Conservation (phyloP, 73 alveolate species). For the Symbiodinium pilosum region DNA sequence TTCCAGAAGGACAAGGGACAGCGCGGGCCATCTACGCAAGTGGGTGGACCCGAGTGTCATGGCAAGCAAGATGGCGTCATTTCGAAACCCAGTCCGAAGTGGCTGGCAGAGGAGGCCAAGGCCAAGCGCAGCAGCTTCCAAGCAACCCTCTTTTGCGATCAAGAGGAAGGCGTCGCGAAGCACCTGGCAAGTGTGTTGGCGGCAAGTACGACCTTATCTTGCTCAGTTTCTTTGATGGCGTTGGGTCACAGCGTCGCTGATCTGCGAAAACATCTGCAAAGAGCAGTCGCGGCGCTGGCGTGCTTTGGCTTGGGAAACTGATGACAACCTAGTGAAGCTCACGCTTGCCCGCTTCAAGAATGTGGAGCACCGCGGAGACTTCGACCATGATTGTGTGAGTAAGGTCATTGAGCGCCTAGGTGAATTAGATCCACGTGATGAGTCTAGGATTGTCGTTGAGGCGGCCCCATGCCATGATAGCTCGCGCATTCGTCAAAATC, state of each 20-base stretch:
- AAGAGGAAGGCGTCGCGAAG: no score
- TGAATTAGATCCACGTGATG: neutral
- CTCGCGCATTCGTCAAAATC: neutral
- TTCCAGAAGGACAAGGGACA: neutral
- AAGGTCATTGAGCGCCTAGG: neutral
- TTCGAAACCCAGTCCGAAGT: neutral
- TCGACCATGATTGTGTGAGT: neutral
- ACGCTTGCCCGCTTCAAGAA: neutral
- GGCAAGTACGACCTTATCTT: neutral
- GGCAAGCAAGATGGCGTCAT: neutral
- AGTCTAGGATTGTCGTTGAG: neutral
- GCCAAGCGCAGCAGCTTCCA: no score
- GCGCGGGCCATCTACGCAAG: neutral
- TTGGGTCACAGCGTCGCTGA: neutral
- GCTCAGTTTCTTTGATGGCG: neutral
- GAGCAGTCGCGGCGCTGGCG: neutral
- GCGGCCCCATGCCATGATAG: conserved; percentile 24
- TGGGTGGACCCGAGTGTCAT: neutral
- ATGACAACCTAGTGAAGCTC: neutral
- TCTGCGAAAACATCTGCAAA: neutral
- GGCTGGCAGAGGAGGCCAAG: neutral
- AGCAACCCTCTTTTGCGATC: neutral
- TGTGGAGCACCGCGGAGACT: neutral
- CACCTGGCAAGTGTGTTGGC: neutral
- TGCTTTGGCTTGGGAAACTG: neutral